Evolutionary conservation across 2,329 filamentous ascomycete species (phyloP), one percentile per base, ranked within the genome.

Genomic region (Ophiostoma himal-ulmi): DNA sequence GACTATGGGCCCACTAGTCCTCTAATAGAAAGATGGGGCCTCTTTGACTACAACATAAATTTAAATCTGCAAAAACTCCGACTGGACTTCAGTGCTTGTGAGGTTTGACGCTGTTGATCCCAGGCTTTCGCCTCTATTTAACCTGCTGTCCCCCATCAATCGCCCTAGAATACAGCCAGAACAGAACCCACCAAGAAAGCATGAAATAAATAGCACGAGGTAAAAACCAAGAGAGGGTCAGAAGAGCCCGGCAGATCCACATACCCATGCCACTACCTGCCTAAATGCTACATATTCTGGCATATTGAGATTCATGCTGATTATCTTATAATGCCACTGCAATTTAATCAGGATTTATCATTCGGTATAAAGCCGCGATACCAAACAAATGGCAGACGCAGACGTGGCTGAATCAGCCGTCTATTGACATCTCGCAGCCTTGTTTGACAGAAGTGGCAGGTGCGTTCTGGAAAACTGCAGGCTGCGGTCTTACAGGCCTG

Each of bases 391-490:
- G 44, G 20, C 22, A 26, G 52, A 57, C 17, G n/a, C 14, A 22
- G n/a, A 48, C 44, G 44, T 48, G n/a, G 52, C 52, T 26, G 52
- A 57, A 57, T 13, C 52, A 57, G 52, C 22, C 52, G 52, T 22
- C n/a, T 26, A 7, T 57, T 57, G 52, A 26, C 52, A 22, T 26
- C 52, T 57, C n/a, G 52, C 52, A 57, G 52, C 52, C 52, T 57
- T 26, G 52, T 26, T 57, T 57, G 52, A 57, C 52, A 57, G n/a
- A 57, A 57, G n/a, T 57, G 52, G 52, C 52, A 57, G 52, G 52
- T 22, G 52, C 52, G 52, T 57, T 14, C n/a, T 57, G 52, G 52
- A n/a, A 8, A 22, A 57, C 52, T 57, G 52, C 52, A 57, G 22
- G 52, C 22, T 22, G 22, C 22, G 52, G 52, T 57, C 7, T 57